Conservation (phyloP, 495 filamentous ascomycete species). For the Penicillium cosmopolitanum region DNA sequence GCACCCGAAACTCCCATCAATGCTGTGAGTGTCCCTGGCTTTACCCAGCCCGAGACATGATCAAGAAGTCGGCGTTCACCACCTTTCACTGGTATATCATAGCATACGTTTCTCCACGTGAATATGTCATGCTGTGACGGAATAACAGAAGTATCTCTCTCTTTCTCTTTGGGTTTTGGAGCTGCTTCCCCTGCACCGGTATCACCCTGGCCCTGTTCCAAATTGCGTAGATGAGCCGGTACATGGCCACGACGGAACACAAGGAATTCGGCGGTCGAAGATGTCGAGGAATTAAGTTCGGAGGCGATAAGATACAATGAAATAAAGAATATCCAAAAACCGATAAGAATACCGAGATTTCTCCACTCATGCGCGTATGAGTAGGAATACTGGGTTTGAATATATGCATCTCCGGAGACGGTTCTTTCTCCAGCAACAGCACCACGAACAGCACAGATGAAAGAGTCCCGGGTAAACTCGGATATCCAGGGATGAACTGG, state of each 20-base stretch:
- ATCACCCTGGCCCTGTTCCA: constrained; percentile 31
- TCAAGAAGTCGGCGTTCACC: constrained; percentile 62
- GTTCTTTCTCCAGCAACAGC: constrained; percentile 52
- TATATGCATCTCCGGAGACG: constrained; percentile 59
- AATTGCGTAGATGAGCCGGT: constrained; percentile 35
- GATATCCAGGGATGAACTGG: constrained; percentile 54
- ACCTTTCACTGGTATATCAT: constrained; percentile 65
- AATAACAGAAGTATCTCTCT: constrained; percentile 34
- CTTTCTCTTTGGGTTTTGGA: constrained; percentile 23
- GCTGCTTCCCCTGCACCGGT: constrained; percentile 19
- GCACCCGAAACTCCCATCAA: constrained; percentile 67
- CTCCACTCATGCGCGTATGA: constrained; percentile 64
- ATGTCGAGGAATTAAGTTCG: constrained; percentile 48
- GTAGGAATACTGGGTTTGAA: constrained; percentile 58
- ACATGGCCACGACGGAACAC: constrained; percentile 48
- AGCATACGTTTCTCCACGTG: constrained; percentile 76
- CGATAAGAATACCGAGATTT: constrained; percentile 67
- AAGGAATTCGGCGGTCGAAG: constrained; percentile 47
- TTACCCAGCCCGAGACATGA: constrained; percentile 67
- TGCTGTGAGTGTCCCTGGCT: constrained; percentile 70
- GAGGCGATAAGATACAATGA: constrained; percentile 48
- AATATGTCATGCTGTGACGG: constrained; percentile 65
- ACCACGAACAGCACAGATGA: constrained; percentile 58
- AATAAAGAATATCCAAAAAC: constrained; percentile 67
- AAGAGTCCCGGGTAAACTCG: constrained; percentile 50